phyloP scores from a whole-genome alignment of 129 eudicot species.

The Centrapalus pauciflorus region DNA sequence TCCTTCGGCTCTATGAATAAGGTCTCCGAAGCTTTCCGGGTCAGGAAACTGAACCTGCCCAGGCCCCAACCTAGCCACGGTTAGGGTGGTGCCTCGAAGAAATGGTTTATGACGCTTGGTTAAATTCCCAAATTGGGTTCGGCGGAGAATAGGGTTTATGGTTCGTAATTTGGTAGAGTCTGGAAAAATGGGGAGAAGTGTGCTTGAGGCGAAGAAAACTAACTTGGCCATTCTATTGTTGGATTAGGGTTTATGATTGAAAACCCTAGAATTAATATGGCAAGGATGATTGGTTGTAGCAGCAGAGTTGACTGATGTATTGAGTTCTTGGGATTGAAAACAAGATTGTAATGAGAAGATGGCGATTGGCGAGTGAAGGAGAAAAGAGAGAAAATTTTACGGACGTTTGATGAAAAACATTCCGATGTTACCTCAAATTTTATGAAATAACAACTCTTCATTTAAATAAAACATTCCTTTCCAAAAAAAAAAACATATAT shows the following conservation, averaged over 20 bases:
- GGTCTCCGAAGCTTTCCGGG: constrained; percentile 50
- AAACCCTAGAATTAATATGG: constrained; percentile 19
- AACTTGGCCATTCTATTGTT: constrained; percentile 40
- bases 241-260: constrained; percentile 14
- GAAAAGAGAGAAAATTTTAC: too few species aligned
- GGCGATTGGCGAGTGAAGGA: too few species aligned
- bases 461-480: too few species aligned
- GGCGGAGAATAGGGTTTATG: constrained; percentile 38
- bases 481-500: too few species aligned
- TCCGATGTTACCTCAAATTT: too few species aligned
- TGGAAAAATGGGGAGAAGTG: constrained; percentile 44
- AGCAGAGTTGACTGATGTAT: constrained; percentile 1
- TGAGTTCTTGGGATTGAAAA: constrained; percentile 2
- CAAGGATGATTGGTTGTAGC: not conserved
- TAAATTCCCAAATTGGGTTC: constrained; percentile 29
- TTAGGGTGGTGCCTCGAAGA: constrained; percentile 31
- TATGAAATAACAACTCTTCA: too few species aligned
- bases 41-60: constrained; percentile 60
- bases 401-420: too few species aligned
- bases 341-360: constrained; percentile 3
- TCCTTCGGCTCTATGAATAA: constrained; percentile 68
- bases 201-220: constrained; percentile 40
- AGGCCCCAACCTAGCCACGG: constrained; percentile 61
- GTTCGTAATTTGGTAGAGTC: constrained; percentile 36
- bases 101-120: constrained; percentile 25